Conservation (phyloP, 2,329 filamentous ascomycete genomes). For the Colletotrichum sp. region DNA sequence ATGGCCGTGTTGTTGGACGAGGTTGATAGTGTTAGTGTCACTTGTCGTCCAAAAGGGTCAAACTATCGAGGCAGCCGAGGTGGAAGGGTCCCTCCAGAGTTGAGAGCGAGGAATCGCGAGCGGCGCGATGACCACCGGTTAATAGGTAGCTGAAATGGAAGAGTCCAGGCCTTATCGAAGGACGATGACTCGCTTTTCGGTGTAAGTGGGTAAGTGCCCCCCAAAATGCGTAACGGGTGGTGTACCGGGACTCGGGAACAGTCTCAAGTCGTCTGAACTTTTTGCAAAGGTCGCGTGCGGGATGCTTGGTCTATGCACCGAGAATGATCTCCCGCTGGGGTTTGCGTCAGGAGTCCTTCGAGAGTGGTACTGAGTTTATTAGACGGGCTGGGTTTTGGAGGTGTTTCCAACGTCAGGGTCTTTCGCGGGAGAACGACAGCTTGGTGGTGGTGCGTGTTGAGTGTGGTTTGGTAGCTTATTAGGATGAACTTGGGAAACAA, state of each 20-base stretch:
- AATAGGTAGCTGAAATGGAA: not conserved
- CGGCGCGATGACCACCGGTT: not conserved
- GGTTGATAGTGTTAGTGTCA: not conserved
- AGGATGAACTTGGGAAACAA: not conserved
- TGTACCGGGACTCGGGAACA: slow-evolving; percentile 14
- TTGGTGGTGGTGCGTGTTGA: not conserved
- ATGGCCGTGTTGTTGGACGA: not conserved
- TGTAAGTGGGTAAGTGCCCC: not conserved
- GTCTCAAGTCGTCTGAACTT: slow-evolving; percentile 22
- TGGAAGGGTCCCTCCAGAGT: not conserved
- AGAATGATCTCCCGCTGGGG: slow-evolving; percentile 20
- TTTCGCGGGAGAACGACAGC: not conserved
- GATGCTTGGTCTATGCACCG: not conserved
- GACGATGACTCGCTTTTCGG: not conserved
- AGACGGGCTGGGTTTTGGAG: not conserved
- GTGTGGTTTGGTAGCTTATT: not conserved
- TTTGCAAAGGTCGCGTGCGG: not conserved
- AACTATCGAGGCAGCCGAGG: not conserved
- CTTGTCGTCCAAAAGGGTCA: not conserved
- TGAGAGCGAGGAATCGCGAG: not conserved
- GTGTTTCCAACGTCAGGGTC: not conserved
- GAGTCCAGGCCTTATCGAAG: not conserved
- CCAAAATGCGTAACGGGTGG: slow-evolving; percentile 6
- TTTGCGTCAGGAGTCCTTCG: slow-evolving; percentile 9
- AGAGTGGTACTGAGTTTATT: slow-evolving; percentile 5